Percentiles rank a stretch among this genome's conserved stretches.
phyloP scores from a whole-genome alignment of 306 rosid genomes.

The Fragaria ananassa region DNA sequence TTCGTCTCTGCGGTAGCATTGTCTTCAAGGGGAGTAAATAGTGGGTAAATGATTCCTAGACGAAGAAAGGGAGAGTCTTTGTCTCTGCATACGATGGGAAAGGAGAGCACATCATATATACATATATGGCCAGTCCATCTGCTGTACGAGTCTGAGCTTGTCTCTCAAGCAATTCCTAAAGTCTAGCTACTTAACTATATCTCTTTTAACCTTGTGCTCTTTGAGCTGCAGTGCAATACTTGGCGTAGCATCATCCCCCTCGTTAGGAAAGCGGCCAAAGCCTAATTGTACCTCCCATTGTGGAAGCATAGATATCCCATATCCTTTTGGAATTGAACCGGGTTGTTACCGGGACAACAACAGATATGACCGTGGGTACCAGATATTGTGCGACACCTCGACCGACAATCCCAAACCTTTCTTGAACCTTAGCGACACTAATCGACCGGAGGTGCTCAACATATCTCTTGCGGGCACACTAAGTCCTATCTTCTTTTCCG shows the following conservation, averaged over 20 bases:
- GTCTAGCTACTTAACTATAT: no score
- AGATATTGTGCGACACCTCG: constrained; percentile 22
- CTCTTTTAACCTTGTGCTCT: neutral
- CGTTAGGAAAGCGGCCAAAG: neutral
- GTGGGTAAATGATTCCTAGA: no score
- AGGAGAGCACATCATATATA: no score
- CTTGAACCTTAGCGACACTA: neutral
- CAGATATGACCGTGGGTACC: constrained; percentile 17
- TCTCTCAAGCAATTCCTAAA: no score
- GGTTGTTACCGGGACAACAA: neutral
- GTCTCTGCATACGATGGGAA: no score
- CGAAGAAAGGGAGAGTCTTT: no score
- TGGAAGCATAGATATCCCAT: neutral
- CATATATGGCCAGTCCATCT: no score
- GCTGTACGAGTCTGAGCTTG: no score
- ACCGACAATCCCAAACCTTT: neutral
- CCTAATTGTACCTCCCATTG: constrained; percentile 6
- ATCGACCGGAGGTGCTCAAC: neutral
- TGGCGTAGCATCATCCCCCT: neutral
- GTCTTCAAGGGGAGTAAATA: no score
- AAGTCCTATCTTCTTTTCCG: constrained; percentile 12
- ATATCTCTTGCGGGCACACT: neutral
- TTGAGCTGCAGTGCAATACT: neutral
- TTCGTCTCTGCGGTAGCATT: no score
- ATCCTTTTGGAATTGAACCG: neutral